phyloP scores from a whole-genome alignment of 2,329 filamentous ascomycete genomes.

The Knufia petricola region DNA sequence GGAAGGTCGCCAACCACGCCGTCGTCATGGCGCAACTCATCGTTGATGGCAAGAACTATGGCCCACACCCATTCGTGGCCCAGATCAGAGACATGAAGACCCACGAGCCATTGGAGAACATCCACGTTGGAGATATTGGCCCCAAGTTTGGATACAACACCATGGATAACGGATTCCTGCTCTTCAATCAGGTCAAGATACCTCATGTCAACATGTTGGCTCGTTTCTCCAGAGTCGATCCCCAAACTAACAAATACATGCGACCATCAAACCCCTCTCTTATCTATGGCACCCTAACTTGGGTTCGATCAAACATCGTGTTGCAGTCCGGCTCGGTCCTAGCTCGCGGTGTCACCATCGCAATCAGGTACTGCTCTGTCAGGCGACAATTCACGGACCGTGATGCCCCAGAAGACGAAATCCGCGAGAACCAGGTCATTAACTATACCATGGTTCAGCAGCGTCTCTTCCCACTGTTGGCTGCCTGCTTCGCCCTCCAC shows the following conservation, averaged over 20 bases:
- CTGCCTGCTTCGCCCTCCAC: slow-evolving; percentile 66
- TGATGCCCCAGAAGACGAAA: slow-evolving; percentile 49
- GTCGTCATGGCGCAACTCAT: slow-evolving; percentile 71
- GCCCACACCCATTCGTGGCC: slow-evolving; percentile 69
- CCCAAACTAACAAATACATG: slow-evolving; percentile 57
- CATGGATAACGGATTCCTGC: slow-evolving; percentile 72
- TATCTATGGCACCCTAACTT: slow-evolving; percentile 67
- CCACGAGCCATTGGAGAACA: slow-evolving; percentile 57
- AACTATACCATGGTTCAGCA: slow-evolving; percentile 77
- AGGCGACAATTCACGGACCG: slow-evolving; percentile 70
- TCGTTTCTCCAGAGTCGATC: slow-evolving; percentile 60
- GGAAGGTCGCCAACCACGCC: slow-evolving; percentile 65
- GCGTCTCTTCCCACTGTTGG: slow-evolving; percentile 60
- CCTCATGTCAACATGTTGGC: slow-evolving; percentile 66
- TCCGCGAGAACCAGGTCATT: slow-evolving; percentile 62
- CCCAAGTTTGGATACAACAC: slow-evolving; percentile 73
- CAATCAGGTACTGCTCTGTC: slow-evolving; percentile 63
- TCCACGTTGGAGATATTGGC: slow-evolving; percentile 71
- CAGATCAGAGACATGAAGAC: slow-evolving; percentile 63
- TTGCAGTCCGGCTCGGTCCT: slow-evolving; percentile 62
- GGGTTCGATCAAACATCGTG: slow-evolving; percentile 64
- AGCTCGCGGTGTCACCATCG: slow-evolving; percentile 68
- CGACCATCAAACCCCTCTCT: slow-evolving; percentile 57
- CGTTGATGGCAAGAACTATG: slow-evolving; percentile 57
- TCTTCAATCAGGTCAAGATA: slow-evolving; percentile 67